Base-by-base conservation (phyloP, 2,329 filamentous ascomycete species). In the Neonectria magnoliae region DNA sequence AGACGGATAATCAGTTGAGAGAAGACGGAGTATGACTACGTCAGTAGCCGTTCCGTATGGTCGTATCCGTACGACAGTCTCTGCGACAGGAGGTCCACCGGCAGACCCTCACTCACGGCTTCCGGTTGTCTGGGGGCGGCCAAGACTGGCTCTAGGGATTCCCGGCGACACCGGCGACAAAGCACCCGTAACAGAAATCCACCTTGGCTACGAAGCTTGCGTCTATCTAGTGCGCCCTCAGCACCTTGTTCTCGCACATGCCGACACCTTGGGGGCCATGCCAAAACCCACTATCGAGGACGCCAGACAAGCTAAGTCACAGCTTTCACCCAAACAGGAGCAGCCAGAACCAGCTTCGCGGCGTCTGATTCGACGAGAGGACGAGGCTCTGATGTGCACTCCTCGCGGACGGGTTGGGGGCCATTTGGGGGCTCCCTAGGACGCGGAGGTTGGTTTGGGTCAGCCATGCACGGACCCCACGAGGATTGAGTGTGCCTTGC, bases 211-310 rank as follows among this genome's bases (percentile, higher is more conserved):
- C 51, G 16, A 41, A 42, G 9, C 38, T 14, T n/a, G 36, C 36
- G 16, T n/a, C 36, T n/a, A 20, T 42, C 38, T 41, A 18, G 38
- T 41, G n/a, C n/a, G 13, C 45, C 14, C 36, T 38, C 13, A 20
- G 4, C n/a, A 51, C 44, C 55, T 14, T 47, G 36, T 44, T n/a
- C 10, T 56, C 56, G 56, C 50, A 14, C 25, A 59, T 36, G 20
- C 51, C 51, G 44, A 41, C 29, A 18, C 41, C 58, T 63, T 56
- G 55, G 60, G 55, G 48, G 55, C 50, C 27, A 31, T 50, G 8
- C 8, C 48, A 4, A 48, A 50, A 31, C 36, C 36, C 51, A 38
- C 42, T 22, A 29, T 60, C 47, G 57, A 51, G 57, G 42, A 51
- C 57, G 42, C 57, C 13, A 20, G 31, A 18, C 31, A 48, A 55